A percentile compares a stretch with the other conserved stretches of the same genome.
These are phyloP conservation scores for Diplogelasinospora grovesii DNA, from an alignment of 495 filamentous ascomycete genomes.

Conservation along the genomic window DNA sequence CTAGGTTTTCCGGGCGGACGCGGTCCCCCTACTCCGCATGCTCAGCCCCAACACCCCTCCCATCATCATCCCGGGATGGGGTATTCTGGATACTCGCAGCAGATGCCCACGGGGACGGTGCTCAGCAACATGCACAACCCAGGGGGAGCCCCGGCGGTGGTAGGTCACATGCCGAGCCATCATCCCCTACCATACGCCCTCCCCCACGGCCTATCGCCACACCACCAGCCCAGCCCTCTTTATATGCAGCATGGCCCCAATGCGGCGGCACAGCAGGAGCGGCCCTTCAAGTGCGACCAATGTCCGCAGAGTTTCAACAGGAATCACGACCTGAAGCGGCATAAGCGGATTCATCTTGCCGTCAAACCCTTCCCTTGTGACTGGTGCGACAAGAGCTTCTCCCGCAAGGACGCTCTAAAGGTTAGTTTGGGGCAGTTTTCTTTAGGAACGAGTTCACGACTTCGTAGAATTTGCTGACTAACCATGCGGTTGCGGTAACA, in stretches of 20 bases:
- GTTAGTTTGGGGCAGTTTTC: constrained; percentile 37
- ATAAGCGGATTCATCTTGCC: constrained; percentile 89
- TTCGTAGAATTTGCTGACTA: constrained; percentile 2
- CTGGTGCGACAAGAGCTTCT: constrained; percentile 95
- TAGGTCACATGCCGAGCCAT: constrained; percentile 57
- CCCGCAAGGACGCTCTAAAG: constrained; percentile 94
- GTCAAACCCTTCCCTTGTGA: constrained; percentile 93
- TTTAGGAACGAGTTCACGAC: neutral
- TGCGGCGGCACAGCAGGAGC: constrained; percentile 43
- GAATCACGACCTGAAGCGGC: constrained; percentile 94
- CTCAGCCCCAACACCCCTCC: too few species aligned
- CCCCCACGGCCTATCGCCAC: constrained; percentile 4
- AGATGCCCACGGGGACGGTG: constrained; percentile 57
- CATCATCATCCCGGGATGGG: too few species aligned
- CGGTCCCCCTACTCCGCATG: constrained; percentile 8
- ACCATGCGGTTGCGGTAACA: constrained; percentile 23
- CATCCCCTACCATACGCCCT: neutral
- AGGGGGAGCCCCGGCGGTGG: constrained; percentile 58
- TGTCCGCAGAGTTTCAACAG: constrained; percentile 93
- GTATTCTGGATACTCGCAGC: too few species aligned
- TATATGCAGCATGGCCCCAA: constrained; percentile 27
- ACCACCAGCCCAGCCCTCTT: constrained; percentile 25
- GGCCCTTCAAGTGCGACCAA: constrained; percentile 90
- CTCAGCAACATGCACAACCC: constrained; percentile 75
- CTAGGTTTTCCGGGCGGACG: constrained; percentile 24